These are phyloP conservation scores for Capronia americana DNA, from an alignment of 2,329 filamentous ascomycete species.

Conservation along the genomic window DNA sequence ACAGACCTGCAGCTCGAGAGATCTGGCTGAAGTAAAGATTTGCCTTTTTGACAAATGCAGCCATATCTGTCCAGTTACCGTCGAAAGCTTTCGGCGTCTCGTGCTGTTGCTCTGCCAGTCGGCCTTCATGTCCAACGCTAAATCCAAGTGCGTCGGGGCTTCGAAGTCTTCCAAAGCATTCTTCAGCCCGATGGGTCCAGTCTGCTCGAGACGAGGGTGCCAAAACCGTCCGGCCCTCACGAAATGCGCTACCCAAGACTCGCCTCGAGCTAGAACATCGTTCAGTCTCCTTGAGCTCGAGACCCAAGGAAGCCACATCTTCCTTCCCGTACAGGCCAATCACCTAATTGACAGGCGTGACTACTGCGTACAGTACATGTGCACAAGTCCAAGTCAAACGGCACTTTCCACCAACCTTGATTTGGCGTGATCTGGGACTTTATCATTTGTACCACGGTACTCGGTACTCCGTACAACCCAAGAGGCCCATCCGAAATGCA, in stretches of 20 bases:
- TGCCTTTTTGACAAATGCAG: slow-evolving; percentile 14
- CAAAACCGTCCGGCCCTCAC: not conserved
- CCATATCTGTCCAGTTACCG: not conserved
- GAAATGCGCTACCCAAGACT: not conserved
- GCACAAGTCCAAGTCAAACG: slow-evolving; percentile 1
- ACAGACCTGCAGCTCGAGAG: not conserved
- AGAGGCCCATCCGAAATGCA: slow-evolving; percentile 9
- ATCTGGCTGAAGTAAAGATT: slow-evolving; percentile 6
- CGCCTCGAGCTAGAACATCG: not conserved
- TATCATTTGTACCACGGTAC: not conserved
- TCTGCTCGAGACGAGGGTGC: not conserved
- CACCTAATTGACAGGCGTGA: not conserved
- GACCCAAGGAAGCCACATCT: not conserved
- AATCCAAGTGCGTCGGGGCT: not conserved
- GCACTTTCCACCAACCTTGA: slow-evolving; percentile 1
- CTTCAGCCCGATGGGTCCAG: slow-evolving; percentile 6
- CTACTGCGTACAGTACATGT: not conserved
- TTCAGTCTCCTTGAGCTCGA: slow-evolving; percentile 4
- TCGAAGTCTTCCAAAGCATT: not conserved
- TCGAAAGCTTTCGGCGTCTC: not conserved
- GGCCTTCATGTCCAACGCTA: slow-evolving; percentile 11
- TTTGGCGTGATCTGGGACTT: slow-evolving; percentile 7
- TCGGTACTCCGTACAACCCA: not conserved
- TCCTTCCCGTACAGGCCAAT: not conserved
- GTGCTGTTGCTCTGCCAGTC: not conserved